These are phyloP conservation scores for Fusarium stilboides DNA, from an alignment of 2,329 filamentous ascomycete species.

Conservation along the genomic window DNA sequence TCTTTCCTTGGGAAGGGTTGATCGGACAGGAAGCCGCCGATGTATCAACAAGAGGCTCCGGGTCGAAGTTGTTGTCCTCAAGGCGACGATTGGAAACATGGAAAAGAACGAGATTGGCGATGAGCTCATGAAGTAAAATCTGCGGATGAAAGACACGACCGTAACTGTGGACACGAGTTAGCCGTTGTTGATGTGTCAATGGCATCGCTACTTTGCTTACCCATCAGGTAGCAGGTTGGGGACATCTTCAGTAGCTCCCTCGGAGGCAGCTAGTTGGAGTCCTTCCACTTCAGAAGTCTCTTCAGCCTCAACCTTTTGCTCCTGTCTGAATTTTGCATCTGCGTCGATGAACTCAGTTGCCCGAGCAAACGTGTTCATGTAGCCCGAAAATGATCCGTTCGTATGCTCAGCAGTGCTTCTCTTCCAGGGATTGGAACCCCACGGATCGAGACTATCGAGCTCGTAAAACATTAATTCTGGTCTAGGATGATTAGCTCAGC, in stretches of 20 bases:
- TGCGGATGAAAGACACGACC: constrained; percentile 25
- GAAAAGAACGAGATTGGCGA: constrained; percentile 18
- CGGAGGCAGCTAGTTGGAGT: background rate
- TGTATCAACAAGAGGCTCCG: constrained; percentile 1
- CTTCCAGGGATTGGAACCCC: constrained; percentile 13
- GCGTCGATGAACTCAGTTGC: constrained; percentile 7
- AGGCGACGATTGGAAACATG: constrained; percentile 10
- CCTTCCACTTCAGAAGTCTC: background rate
- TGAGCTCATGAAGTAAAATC: constrained; percentile 7
- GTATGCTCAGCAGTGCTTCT: constrained; percentile 5
- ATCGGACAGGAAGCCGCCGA: background rate
- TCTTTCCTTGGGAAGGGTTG: background rate
- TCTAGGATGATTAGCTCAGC: background rate
- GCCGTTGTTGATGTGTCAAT: too few relatives aligned
- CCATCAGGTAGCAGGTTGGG: constrained; percentile 22
- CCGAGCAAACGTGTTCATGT: constrained; percentile 9
- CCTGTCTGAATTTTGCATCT: background rate
- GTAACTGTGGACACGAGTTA: background rate
- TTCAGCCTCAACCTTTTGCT: constrained; percentile 9
- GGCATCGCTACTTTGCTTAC: background rate
- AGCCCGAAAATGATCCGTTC: constrained; percentile 9
- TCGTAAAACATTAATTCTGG: constrained; percentile 28
- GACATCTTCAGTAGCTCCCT: background rate
- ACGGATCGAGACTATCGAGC: constrained; percentile 6
- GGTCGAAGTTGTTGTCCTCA: background rate